A percentile compares a stretch with the other conserved stretches of the same genome.
Evolutionary conservation across 1,284 basidiomycete genomes (phyloP).

Genomic region (Melampsora americana): DNA sequence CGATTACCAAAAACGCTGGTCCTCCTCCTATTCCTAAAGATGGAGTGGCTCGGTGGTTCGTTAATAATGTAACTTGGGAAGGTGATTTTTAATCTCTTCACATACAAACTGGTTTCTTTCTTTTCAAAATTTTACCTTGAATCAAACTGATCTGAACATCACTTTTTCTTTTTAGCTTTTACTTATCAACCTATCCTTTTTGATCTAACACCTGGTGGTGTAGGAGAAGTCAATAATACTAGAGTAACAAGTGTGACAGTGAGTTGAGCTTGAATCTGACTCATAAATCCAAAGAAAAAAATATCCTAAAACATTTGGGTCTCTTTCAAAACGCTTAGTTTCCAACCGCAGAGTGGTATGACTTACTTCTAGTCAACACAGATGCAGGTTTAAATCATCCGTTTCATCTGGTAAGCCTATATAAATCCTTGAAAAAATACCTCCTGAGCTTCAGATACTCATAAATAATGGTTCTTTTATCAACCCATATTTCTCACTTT

Average conservation of each 20-base stretch:
- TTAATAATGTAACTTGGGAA: conserved; percentile 26
- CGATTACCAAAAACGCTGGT: conserved; percentile 7
- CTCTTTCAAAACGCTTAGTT: not conserved
- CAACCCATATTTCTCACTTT: not conserved
- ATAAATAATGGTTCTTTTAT: not conserved
- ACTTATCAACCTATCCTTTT: conserved; percentile 10
- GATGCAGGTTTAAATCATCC: not conserved
- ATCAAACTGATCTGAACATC: not conserved
- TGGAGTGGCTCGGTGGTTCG: conserved; percentile 21
- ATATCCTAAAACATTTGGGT: not conserved
- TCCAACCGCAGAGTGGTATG: conserved; percentile 11
- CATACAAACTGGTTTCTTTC: no score
- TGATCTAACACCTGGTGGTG: conserved; percentile 11
- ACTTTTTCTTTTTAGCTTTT: not conserved
- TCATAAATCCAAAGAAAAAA: no score
- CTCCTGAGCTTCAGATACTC: no score
- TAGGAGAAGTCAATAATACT: not conserved
- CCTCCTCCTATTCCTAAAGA: not conserved
- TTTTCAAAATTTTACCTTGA: no score
- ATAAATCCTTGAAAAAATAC: not conserved
- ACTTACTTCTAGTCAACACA: not conserved
- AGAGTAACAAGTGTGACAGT: not conserved
- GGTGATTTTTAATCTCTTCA: not conserved
- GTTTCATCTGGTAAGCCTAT: conserved; percentile 6
- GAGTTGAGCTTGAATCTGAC: no score